Conservation (phyloP, 371 early-diverging fungal genomes). For the Synchytrium microbalum region DNA sequence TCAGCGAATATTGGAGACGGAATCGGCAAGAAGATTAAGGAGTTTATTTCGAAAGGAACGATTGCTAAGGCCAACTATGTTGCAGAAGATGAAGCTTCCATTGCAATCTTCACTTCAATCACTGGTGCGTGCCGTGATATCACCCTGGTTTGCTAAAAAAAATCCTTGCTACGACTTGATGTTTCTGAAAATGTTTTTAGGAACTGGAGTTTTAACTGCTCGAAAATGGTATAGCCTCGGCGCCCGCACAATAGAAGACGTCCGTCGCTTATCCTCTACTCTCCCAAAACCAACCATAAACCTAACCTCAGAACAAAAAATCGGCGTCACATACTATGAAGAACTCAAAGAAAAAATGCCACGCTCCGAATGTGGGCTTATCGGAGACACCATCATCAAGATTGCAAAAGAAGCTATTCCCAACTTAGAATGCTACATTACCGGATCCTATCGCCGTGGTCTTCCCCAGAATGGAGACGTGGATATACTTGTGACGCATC, state of each 20-base stretch:
- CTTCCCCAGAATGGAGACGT: constrained; percentile 30
- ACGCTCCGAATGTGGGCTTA: constrained; percentile 23
- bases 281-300: constrained; percentile 12
- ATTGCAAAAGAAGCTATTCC: constrained; percentile 16
- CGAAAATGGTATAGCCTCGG: constrained; percentile 26
- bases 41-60: constrained; percentile 26
- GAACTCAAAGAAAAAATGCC: constrained; percentile 34
- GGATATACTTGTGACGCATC: constrained; percentile 28
- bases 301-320: constrained; percentile 23
- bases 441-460: constrained; percentile 39
- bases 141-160: not conserved
- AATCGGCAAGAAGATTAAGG: constrained; percentile 18
- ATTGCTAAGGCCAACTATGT: constrained; percentile 24
- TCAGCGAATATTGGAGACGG: constrained; percentile 24
- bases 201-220: constrained; percentile 18
- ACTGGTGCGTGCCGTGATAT: constrained; percentile 18
- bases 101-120: constrained; percentile 23
- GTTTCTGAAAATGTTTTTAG: constrained; percentile 8
- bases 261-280: too few relatives aligned
- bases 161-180: constrained; percentile 5
- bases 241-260: constrained; percentile 30
- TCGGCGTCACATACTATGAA: constrained; percentile 32
- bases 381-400: constrained; percentile 12
- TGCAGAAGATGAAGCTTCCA: constrained; percentile 16
- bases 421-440: constrained; percentile 15